phyloP scores from a whole-genome alignment of 2,329 filamentous ascomycete genomes.

The Apiospora arundinis region DNA sequence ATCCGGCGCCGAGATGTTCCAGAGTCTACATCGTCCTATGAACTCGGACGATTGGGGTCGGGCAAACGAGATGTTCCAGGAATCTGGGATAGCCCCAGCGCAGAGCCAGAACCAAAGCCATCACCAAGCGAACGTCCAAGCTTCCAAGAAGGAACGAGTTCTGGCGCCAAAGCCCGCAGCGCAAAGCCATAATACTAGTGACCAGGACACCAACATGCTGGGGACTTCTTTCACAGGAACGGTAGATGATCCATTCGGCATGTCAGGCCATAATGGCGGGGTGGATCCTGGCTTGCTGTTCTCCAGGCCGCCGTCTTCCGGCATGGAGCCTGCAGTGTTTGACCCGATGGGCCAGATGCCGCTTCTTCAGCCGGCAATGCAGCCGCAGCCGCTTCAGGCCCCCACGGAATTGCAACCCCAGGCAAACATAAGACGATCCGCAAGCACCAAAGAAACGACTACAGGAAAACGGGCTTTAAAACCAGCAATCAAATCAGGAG shows the following conservation, averaged over 20 bases:
- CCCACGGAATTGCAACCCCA: conserved; percentile 38
- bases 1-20: conserved; percentile 52
- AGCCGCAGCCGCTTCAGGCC: conserved; percentile 31
- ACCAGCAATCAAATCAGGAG: conserved; percentile 52
- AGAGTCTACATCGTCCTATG: conserved; percentile 46
- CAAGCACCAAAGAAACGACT: conserved; percentile 51
- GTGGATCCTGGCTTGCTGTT: conserved; percentile 67
- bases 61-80: conserved; percentile 61
- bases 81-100: conserved; percentile 44
- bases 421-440: conserved; percentile 51
- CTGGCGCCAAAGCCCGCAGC: conserved; percentile 58
- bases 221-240: conserved; percentile 49
- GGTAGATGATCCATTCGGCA: conserved; percentile 58
- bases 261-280: conserved; percentile 52
- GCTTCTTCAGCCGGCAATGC: conserved; percentile 35
- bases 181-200: conserved; percentile 46
- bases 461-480: conserved; percentile 51
- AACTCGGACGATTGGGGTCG: conserved; percentile 64
- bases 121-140: conserved; percentile 22
- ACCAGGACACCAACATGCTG: conserved; percentile 46
- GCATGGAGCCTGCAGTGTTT: conserved; percentile 48
- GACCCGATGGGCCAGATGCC: conserved; percentile 35
- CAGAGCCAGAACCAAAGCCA: conserved; percentile 35
- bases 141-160: conserved; percentile 49
- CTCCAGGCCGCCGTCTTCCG: conserved; percentile 56